Conservation (phyloP, 169 alveolate genomes). For the Plasmodium sp. region DNA sequence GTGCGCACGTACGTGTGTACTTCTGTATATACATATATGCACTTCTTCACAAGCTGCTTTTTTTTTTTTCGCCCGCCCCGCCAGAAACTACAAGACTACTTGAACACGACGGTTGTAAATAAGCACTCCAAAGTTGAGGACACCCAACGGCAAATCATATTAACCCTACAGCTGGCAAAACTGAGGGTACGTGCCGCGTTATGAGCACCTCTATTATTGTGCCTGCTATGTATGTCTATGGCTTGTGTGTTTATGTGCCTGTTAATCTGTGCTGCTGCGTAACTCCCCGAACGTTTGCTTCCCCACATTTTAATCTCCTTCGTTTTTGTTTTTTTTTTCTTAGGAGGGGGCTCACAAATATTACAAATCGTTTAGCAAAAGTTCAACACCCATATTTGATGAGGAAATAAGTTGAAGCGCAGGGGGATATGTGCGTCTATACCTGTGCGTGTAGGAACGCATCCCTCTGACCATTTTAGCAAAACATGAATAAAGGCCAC, state of each 20-base stretch:
- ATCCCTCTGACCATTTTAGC: not conserved
- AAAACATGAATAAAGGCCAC: not conserved
- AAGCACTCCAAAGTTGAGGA: slow-evolving; percentile 66
- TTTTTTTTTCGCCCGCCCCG: not conserved
- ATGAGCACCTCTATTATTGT: not conserved
- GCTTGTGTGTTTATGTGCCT: not conserved
- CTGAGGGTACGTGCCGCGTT: slow-evolving; percentile 36
- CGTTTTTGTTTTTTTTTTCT: not conserved
- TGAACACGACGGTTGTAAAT: slow-evolving; percentile 68
- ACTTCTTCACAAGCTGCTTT: not conserved
- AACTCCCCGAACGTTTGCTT: not conserved
- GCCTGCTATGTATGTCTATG: not conserved
- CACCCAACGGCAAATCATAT: slow-evolving; percentile 63
- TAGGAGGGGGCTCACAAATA: slow-evolving; percentile 74
- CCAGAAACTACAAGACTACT: slow-evolving; percentile 70
- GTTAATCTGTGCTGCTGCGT: not conserved
- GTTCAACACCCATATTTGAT: slow-evolving; percentile 40
- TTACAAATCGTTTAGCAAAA: slow-evolving; percentile 65
- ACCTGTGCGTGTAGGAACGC: not conserved
- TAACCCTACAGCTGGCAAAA: slow-evolving; percentile 70
- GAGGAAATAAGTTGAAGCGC: slow-evolving; percentile 37
- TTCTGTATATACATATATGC: not conserved
- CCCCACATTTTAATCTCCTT: not conserved
- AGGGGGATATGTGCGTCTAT: not conserved
- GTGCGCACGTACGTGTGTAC: not conserved